Evolutionary conservation across 768 basidiomycete genomes (phyloP).

Genomic region (Kwoniella sp.): DNA sequence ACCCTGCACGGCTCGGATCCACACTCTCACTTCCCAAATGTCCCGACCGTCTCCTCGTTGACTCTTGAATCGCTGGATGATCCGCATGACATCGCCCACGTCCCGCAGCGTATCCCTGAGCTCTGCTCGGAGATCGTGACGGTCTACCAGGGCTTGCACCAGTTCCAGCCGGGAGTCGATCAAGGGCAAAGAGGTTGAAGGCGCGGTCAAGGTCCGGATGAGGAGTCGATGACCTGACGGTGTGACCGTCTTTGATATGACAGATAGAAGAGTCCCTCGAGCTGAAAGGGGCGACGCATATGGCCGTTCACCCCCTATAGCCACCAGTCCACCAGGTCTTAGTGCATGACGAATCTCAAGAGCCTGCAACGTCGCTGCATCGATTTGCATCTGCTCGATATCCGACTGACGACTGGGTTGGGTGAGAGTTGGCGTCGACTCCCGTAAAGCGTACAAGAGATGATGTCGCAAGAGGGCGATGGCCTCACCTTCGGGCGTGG

Average conservation of each 20-base stretch:
- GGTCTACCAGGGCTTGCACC: constrained; percentile 40
- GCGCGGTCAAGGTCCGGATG: constrained; percentile 41
- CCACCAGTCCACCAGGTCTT: constrained; percentile 27
- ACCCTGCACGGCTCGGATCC: constrained; percentile 29
- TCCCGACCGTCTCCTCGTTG: constrained; percentile 36
- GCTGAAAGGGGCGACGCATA: constrained; percentile 30
- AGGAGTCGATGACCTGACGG: constrained; percentile 44
- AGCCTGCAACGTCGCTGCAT: constrained; percentile 47
- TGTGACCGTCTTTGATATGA: constrained; percentile 41
- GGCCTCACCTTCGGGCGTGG: constrained; percentile 23
- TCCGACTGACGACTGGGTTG: constrained; percentile 31
- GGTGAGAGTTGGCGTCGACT: constrained; percentile 36
- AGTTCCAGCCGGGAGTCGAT: constrained; percentile 39
- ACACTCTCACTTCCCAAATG: constrained; percentile 37
- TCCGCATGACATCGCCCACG: constrained; percentile 41
- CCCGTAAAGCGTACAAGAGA: constrained; percentile 42
- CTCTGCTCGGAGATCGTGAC: constrained; percentile 37
- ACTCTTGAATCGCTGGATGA: constrained; percentile 41
- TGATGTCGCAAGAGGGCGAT: constrained; percentile 36
- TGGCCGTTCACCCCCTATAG: constrained; percentile 10
- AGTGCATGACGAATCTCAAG: constrained; percentile 48
- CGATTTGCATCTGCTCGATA: constrained; percentile 42
- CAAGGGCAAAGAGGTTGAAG: constrained; percentile 27
- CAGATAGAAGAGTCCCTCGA: constrained; percentile 44
- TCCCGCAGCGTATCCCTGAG: constrained; percentile 28